Evolutionary conservation across 1,139 yeast species (phyloP), one percentile per base, ranked within the genome.

Genomic region (Candida sp.): DNA sequence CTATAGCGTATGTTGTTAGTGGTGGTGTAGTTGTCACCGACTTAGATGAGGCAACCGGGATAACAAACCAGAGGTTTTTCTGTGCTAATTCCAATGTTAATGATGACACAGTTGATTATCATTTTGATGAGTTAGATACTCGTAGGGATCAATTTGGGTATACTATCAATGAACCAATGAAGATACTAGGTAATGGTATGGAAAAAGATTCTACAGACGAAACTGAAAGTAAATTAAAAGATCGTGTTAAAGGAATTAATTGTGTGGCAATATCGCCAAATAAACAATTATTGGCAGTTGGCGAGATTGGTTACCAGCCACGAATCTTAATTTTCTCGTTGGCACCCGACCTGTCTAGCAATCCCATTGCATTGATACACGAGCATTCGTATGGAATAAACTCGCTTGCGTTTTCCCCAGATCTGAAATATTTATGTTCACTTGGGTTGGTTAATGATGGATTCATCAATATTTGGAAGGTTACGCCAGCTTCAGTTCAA

Each of bases 291-390:
- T 57, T 84, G 37, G 89, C 88, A 0, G 77, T 82, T 5, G 91
- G 90, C 1, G 90, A 84, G 54, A 61, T 71, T 0, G 90, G 90
- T 0, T 81, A 81, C 49, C 79, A 74, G 48, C 90, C 91, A 0
- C 63, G 88, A 25, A 71, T 84, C 2, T 62, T 82, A 30, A 54
- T 84, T 5, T 84, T 75, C 53, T 81, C 87, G 2, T 61, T 80
- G 9, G 84, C 86, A 0, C 66, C 73, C 0, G 72, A 77, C 43
- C 68, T 79, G 43, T 54, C 63, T n/a, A 52, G 57, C 11, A 55
- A 56, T 21, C 87, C 88, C 0, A 56, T 82, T 8, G 75, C 78
- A 5, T 63, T 73, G 12, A 73, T 82, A 2, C 62, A 70, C 43
- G 88, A 82, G 49, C 91, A 84, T 58, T 67, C 77, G 5, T 84